Conservation (phyloP, 345 rosid genomes). For the Trapa bicornis region DNA sequence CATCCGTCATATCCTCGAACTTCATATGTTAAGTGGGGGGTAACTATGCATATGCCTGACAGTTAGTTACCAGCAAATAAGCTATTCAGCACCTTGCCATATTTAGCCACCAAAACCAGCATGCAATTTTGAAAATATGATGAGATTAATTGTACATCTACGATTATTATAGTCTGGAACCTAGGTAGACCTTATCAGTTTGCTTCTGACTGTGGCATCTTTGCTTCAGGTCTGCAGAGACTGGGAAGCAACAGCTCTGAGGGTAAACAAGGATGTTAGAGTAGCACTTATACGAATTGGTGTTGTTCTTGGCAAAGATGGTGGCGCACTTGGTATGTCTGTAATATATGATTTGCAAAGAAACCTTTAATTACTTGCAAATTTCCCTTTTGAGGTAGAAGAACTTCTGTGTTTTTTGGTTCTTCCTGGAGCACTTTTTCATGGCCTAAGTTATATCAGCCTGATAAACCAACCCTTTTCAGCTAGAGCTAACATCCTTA, state of each 20-base stretch:
- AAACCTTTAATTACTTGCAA: not conserved
- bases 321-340: constrained; percentile 79
- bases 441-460: not conserved
- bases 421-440: not conserved
- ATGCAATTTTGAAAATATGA: too few species aligned
- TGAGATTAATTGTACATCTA: not conserved
- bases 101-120: not conserved
- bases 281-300: constrained; percentile 81
- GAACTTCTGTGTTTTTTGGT: not conserved
- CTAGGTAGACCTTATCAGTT: not conserved
- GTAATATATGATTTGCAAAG: not conserved
- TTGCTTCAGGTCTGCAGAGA: constrained; percentile 75
- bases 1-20: too few species aligned
- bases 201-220: not conserved
- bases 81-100: not conserved
- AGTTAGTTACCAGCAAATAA: not conserved
- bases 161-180: not conserved
- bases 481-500: not conserved
- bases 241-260: constrained; percentile 78
- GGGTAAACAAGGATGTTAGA: constrained; percentile 64
- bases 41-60: too few species aligned
- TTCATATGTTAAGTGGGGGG: too few species aligned
- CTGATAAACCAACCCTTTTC: not conserved
- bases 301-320: constrained; percentile 93
- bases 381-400: not conserved